Conservation (phyloP, 768 basidiomycete genomes). For the Termitomyces sp. region DNA sequence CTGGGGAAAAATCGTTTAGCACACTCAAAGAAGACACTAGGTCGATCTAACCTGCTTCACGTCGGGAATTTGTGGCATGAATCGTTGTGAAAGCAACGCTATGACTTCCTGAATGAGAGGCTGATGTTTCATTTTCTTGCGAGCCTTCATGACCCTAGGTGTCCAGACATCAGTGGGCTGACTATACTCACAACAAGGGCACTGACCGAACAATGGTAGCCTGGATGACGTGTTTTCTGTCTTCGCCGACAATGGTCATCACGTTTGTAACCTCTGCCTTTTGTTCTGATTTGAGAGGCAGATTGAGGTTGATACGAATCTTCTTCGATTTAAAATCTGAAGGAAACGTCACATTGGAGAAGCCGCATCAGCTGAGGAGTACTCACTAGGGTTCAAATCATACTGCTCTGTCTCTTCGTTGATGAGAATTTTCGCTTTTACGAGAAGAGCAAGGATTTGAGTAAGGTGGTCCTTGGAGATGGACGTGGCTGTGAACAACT, state of each 20-base stretch:
- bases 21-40: neutral
- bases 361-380: neutral
- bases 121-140: conserved; percentile 95
- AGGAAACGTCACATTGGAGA: neutral
- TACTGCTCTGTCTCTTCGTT: conserved; percentile 89
- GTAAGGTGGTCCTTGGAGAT: conserved; percentile 79
- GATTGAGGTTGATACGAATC: conserved; percentile 88
- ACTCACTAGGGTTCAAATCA: conserved; percentile 78
- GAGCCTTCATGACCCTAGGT: conserved; percentile 87
- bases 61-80: conserved; percentile 91
- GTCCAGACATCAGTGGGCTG: conserved; percentile 5
- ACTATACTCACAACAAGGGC: neutral
- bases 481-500: conserved; percentile 75
- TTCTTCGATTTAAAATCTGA: conserved; percentile 91
- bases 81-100: conserved; percentile 83
- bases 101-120: conserved; percentile 87
- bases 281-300: conserved; percentile 91
- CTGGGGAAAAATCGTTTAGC: conserved; percentile 35
- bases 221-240: conserved; percentile 95
- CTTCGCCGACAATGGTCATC: conserved; percentile 93
- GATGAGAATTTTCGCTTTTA: conserved; percentile 87
- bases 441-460: conserved; percentile 67
- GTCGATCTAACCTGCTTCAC: conserved; percentile 81
- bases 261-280: conserved; percentile 90
- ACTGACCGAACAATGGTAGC: conserved; percentile 84